phyloP scores from a whole-genome alignment of 768 basidiomycete genomes.

The Tylopilus felleus region DNA sequence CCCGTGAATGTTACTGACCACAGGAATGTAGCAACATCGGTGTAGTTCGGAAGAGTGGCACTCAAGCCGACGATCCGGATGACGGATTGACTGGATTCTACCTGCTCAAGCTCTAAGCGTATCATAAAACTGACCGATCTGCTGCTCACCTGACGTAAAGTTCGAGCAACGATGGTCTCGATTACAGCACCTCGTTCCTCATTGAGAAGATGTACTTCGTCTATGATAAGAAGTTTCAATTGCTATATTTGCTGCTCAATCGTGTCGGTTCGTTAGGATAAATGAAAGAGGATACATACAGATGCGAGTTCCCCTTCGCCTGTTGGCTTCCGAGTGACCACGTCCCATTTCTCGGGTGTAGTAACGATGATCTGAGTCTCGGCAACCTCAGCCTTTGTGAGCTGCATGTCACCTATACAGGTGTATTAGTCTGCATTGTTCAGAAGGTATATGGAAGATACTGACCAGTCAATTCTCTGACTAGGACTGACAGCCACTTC shows the following conservation, averaged over 20 bases:
- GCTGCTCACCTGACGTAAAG: constrained; percentile 72
- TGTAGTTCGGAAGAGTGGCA: constrained; percentile 95
- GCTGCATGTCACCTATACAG: constrained; percentile 82
- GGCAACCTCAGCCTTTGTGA: constrained; percentile 90
- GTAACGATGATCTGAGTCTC: constrained; percentile 98
- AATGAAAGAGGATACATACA: constrained; percentile 41
- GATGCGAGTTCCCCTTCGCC: constrained; percentile 96
- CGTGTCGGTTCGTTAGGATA: background rate
- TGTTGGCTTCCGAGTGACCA: constrained; percentile 94
- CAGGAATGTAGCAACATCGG: constrained; percentile 94
- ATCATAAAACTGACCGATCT: background rate
- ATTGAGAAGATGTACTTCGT: constrained; percentile 95
- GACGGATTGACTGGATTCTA: constrained; percentile 93
- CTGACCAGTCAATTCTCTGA: constrained; percentile 86
- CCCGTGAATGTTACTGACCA: constrained; percentile 45
- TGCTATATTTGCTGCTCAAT: constrained; percentile 45
- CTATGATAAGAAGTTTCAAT: constrained; percentile 92
- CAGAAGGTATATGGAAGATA: background rate
- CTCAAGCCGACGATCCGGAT: constrained; percentile 96
- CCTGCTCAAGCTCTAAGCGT: constrained; percentile 42
- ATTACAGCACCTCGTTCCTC: constrained; percentile 98
- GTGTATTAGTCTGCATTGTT: background rate
- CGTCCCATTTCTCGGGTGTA: constrained; percentile 99
- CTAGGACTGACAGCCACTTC: constrained; percentile 81
- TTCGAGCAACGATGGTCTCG: constrained; percentile 96